Evolutionary conservation across 2,329 filamentous ascomycete genomes (phyloP).

Genomic region (Alternaria novae-zelandiae): DNA sequence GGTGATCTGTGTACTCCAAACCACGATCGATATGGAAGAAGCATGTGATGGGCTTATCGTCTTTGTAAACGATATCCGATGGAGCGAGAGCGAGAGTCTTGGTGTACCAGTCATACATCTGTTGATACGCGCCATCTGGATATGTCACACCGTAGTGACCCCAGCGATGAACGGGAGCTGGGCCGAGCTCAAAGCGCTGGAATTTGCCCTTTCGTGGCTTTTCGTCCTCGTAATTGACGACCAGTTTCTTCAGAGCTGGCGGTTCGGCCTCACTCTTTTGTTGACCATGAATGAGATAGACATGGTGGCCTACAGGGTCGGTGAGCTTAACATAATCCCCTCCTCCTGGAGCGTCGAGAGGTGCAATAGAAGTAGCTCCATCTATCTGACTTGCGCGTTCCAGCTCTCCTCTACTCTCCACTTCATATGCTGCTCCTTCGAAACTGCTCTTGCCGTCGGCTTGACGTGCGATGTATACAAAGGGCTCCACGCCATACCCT

Average conservation of each 20-base stretch:
- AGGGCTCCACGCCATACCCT: slow-evolving; percentile 25
- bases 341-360: not conserved
- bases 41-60: slow-evolving; percentile 33
- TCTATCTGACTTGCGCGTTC: not conserved
- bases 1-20: slow-evolving; percentile 32
- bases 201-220: slow-evolving; percentile 57
- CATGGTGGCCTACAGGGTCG: not conserved
- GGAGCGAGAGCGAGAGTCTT: slow-evolving; percentile 50
- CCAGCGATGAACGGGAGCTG: slow-evolving; percentile 54
- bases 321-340: not conserved
- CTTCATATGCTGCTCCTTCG: not conserved
- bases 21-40: slow-evolving; percentile 60
- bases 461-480: not conserved
- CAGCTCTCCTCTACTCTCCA: not conserved
- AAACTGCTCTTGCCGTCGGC: too few relatives aligned
- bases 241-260: not conserved
- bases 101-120: slow-evolving; percentile 47
- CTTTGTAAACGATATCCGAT: slow-evolving; percentile 45
- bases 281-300: not conserved
- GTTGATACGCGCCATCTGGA: slow-evolving; percentile 23
- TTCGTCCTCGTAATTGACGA: not conserved
- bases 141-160: slow-evolving; percentile 49
- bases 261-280: not conserved
- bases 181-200: slow-evolving; percentile 56
- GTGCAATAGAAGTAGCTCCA: not conserved